Base-by-base conservation (phyloP, 2,329 filamentous ascomycete genomes). In the Fusarium subtropicale region DNA sequence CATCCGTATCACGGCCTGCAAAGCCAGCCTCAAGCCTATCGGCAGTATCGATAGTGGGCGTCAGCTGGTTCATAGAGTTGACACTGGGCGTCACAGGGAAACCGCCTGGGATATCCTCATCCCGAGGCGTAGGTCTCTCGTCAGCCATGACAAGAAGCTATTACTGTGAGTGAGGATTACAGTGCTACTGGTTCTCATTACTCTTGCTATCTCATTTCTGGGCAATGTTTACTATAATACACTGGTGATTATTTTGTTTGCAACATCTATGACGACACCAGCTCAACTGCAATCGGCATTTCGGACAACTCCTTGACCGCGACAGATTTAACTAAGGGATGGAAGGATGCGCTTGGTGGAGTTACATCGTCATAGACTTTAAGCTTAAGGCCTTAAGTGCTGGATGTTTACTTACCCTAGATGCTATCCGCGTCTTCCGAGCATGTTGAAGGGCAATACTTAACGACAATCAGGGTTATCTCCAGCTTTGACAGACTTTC, bases 41-140 rank as follows among this genome's bases (percentile, higher is more conserved):
- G 34, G 22, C 34, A 30, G 16, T 45, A n/a, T 64, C 46, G 20
- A 68, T 46, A 24, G 50, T 44, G 11, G 53, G 70, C 6, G 66
- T 60, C 20, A 60, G 46, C 5, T 52, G 55, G 34, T 57, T 42
- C 26, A 69, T 47, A 5, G 69, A 69, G 12, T 51, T 57, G 16
- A 66, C 28, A 47, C 73, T 72, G 22, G 72, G 73, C 46, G 73
- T 75, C 13, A 65, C 69, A 4, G 73, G 73, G 20, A 63, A 75
- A 38, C 73, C 73, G n/a, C 72, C 73, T 2, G 73, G 73, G 55
- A 75, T 73, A 44, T 75, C 73, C 36, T 73, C 60, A 56, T 68
- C 67, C 65, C 67, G 47, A 2, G 73, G 73, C 26, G 73, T 75
- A 53, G 71, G 66, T 48, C 48, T 60, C 36, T 70, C 63, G 45